phyloP scores from a whole-genome alignment of 2,329 filamentous ascomycete species.

The Cladosporium sp. region DNA sequence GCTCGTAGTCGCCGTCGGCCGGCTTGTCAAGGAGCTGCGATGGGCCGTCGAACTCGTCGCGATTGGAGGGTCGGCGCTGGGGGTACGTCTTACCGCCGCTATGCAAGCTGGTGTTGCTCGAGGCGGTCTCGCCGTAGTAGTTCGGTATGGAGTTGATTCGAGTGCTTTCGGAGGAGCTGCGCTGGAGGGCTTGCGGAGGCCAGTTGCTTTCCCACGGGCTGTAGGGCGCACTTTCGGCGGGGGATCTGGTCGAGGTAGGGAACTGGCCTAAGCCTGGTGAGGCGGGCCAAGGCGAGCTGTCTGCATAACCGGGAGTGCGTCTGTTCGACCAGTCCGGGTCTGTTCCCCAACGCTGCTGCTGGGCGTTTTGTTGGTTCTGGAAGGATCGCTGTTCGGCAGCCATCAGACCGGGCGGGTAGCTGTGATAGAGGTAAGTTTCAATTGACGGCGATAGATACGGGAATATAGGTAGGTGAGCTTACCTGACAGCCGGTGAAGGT shows the following conservation, averaged over 20 bases:
- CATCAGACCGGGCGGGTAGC: conserved; percentile 23
- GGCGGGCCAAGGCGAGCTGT: conserved; percentile 24
- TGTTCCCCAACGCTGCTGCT: conserved; percentile 23
- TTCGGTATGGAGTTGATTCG: conserved; percentile 18
- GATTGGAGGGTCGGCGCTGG: conserved; percentile 68
- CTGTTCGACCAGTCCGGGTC: conserved; percentile 23
- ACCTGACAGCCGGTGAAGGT: conserved; percentile 23
- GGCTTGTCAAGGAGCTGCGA: conserved; percentile 74
- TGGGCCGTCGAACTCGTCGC: conserved; percentile 84
- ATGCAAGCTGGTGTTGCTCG: conserved; percentile 20
- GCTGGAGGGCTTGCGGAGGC: conserved; percentile 21
- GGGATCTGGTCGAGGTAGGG: conserved; percentile 18
- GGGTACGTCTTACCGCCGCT: conserved; percentile 24
- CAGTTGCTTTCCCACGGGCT: conserved; percentile 21
- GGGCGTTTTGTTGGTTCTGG: conserved; percentile 13
- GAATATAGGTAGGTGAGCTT: conserved; percentile 15
- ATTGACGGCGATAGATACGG: conserved; percentile 14
- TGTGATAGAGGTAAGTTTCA: conserved; percentile 21
- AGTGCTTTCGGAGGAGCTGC: conserved; percentile 26
- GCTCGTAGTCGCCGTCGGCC: conserved; percentile 62
- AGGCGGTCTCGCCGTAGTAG: conserved; percentile 21
- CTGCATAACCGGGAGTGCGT: conserved; percentile 21
- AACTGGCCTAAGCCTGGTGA: conserved; percentile 23
- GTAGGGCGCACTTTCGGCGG: conserved; percentile 19
- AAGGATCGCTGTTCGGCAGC: conserved; percentile 18